phyloP scores from a whole-genome alignment of 805 yeast genomes.

The Metschnikowia arizonensis region DNA sequence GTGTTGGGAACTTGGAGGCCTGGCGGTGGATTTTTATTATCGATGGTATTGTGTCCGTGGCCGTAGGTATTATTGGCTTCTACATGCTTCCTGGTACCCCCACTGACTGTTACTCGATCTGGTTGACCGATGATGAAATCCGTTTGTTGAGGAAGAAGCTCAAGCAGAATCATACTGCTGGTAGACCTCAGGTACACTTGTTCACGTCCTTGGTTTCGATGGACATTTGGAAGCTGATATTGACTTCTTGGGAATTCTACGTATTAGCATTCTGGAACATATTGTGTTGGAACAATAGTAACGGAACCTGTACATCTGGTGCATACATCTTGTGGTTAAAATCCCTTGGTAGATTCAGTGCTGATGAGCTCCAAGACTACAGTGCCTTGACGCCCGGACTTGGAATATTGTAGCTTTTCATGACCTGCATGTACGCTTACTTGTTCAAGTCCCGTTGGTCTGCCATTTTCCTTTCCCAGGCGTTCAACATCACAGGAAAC shows the following conservation, averaged over 20 bases:
- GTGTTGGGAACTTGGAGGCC: conserved; percentile 15
- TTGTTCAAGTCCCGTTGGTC: conserved; percentile 42
- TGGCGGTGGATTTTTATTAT: conserved; percentile 20
- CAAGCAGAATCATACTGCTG: conserved; percentile 18
- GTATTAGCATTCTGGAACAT: conserved; percentile 51
- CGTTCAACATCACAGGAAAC: conserved; percentile 53
- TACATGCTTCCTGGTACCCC: conserved; percentile 22
- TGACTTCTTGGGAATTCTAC: conserved; percentile 59
- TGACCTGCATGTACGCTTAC: conserved; percentile 38
- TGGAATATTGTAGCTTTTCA: conserved; percentile 37
- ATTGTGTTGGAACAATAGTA: conserved; percentile 60
- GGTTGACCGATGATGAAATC: conserved; percentile 18
- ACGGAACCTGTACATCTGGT: conserved; percentile 51
- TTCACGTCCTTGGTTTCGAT: conserved; percentile 15
- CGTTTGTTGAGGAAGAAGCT: conserved; percentile 35
- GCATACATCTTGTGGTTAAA: conserved; percentile 58
- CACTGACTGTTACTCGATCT: conserved; percentile 18
- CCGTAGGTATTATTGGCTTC: conserved; percentile 17
- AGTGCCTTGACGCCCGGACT: conserved; percentile 47
- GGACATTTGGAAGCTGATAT: conserved; percentile 49
- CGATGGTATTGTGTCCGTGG: conserved; percentile 16
- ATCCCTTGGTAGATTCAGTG: conserved; percentile 22
- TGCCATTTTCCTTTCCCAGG: conserved; percentile 50
- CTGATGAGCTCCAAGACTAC: conserved; percentile 34
- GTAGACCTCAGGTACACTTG: conserved; percentile 16